These are phyloP conservation scores for Petasospora rhodanensis DNA, from an alignment of 1,139 yeast genomes.

Conservation along the genomic window DNA sequence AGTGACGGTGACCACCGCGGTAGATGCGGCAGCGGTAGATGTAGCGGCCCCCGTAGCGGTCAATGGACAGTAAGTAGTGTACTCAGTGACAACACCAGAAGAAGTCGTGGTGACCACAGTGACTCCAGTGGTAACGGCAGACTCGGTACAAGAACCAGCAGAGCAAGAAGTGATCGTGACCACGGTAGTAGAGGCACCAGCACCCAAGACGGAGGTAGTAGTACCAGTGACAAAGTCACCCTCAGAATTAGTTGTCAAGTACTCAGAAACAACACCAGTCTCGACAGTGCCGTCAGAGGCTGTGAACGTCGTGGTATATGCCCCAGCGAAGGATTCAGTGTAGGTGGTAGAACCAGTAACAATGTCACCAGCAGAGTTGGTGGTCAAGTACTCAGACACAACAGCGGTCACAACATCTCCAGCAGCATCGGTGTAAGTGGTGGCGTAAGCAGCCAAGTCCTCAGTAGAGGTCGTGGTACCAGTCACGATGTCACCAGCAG, in stretches of 20 bases:
- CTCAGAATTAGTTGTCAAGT: background rate
- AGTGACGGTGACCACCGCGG: slow-evolving; percentile 1
- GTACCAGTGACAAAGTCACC: slow-evolving; percentile 1
- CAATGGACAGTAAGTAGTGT: slow-evolving; percentile 34
- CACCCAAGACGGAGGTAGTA: background rate
- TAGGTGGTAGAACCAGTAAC: slow-evolving; percentile 4
- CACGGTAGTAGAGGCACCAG: slow-evolving; percentile 15
- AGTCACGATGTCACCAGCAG: background rate
- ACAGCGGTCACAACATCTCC: slow-evolving; percentile 1
- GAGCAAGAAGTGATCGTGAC: slow-evolving; percentile 40
- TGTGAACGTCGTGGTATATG: slow-evolving; percentile 7
- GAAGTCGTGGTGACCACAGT: slow-evolving; percentile 19
- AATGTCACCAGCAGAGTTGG: slow-evolving; percentile 2
- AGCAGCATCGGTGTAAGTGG: background rate
- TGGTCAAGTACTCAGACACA: slow-evolving; percentile 2
- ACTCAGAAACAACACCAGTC: background rate
- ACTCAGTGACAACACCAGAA: slow-evolving; percentile 27
- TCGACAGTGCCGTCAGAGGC: slow-evolving; percentile 10
- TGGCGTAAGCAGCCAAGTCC: too few relatives aligned
- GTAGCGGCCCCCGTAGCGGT: too few relatives aligned
- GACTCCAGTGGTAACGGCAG: slow-evolving; percentile 27
- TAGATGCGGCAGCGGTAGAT: background rate
- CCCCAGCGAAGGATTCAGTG: background rate
- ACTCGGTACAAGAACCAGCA: slow-evolving; percentile 30
- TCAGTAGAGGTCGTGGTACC: background rate